Evolutionary conservation across 2,329 filamentous ascomycete species (phyloP), one percentile per base, ranked within the genome.

Genomic region (Aureobasidium zeae): DNA sequence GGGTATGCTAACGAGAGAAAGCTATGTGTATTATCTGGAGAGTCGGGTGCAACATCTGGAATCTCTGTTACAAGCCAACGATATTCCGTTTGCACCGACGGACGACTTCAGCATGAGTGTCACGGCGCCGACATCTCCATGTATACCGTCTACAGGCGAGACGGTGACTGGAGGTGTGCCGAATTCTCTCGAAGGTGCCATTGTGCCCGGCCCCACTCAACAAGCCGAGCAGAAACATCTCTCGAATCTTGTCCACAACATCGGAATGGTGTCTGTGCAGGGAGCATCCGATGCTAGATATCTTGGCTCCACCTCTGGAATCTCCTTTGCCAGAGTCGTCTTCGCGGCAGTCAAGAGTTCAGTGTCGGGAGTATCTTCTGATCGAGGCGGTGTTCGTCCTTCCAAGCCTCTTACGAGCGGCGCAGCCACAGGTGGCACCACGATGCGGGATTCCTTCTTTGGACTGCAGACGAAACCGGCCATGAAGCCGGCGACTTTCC

Each of bases 361-460:
- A 1, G 70, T 77, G 5, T 69, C 74, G 1, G 64, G 66, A 7
- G 65, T 65, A 5, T 69, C 67, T 34, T 81, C 80, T 9, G 83
- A 86, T 53, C 79, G 78, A 52, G 74, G 70, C 8, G 74, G 77
- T 38, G 68, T 77, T 39, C 70, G 72, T 43, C 73, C 78, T 3
- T 76, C 73, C 50, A 78, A 76, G 57, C 63, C 70, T 50, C 54
- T 71, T 49, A 55, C 72, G 49, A 66, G 71, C 48, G 53, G 62
- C 51, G 65, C 69, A 34, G 64, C 68, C 26, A 67, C 66, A 17
- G 69, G 73, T 28, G 81, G 79, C 26, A 86, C 86, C 13, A 86
- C 84, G 10, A 91, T 94, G 82, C 77, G 88, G 47, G 89, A 96
- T 63, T 94, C 87, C 0, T 95, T 95, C 70, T 96, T 96, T 58